phyloP scores from a whole-genome alignment of 139 green algal species.

The Chlorella sp. region DNA sequence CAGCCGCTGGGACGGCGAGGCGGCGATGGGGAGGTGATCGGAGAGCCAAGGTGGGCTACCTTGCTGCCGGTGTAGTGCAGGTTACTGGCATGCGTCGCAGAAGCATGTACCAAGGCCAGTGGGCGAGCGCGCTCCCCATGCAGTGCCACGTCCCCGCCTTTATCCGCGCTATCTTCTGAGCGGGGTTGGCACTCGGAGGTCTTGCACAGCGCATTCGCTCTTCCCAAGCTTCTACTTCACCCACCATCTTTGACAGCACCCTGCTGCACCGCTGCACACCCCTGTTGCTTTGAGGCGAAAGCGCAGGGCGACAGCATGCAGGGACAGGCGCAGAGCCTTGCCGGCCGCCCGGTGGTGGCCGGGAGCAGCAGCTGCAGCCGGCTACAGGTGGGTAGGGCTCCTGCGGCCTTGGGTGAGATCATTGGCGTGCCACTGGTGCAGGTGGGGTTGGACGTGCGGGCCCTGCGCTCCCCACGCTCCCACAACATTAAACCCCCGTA shows the following conservation, averaged over 20 bases:
- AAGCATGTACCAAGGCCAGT: no score
- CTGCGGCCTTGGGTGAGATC: not conserved
- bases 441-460: no score
- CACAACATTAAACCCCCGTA: not conserved
- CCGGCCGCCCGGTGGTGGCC: not conserved
- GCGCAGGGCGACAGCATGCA: slow-evolving; percentile 8
- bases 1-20: not conserved
- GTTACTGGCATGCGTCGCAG: no score
- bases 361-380: slow-evolving; percentile 12
- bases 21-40: not conserved
- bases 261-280: not conserved
- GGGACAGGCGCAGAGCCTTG: slow-evolving; percentile 3
- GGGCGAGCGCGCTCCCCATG: no score
- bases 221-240: not conserved
- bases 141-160: no score
- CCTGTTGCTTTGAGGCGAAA: not conserved
- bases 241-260: no score
- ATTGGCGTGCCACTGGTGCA: no score
- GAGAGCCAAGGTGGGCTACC: not conserved
- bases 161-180: no score
- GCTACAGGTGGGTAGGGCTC: slow-evolving; percentile 11
- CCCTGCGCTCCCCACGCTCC: no score
- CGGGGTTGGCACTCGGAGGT: no score
- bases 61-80: no score
- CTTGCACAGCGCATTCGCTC: not conserved